Conservation (phyloP, 768 basidiomycete species). For the Favolaschia claudopus region DNA sequence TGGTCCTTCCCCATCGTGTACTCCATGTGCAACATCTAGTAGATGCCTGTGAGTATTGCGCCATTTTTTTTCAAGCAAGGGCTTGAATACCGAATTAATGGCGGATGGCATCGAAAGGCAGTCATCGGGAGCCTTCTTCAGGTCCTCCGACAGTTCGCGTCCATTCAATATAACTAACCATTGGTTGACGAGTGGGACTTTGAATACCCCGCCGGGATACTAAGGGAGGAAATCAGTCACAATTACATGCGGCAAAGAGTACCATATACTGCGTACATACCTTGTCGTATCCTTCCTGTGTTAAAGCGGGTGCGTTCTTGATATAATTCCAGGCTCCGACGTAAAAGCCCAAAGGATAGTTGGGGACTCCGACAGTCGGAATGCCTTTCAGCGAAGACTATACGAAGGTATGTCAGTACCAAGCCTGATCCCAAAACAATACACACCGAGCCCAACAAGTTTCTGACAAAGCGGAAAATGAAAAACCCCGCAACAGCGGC, state of each 20-base stretch:
- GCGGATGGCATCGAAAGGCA: slow-evolving; percentile 43
- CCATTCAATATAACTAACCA: slow-evolving; percentile 51
- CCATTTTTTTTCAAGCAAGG: too few relatives aligned
- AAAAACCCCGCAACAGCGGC: too few relatives aligned
- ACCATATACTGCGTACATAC: not conserved
- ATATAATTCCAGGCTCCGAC: slow-evolving; percentile 14
- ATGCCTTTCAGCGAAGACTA: slow-evolving; percentile 4
- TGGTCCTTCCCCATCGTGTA: slow-evolving; percentile 47
- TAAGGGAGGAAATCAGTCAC: not conserved
- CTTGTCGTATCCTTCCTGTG: slow-evolving; percentile 17
- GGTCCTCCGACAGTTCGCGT: slow-evolving; percentile 44
- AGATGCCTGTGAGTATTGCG: too few relatives aligned
- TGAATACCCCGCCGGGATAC: slow-evolving; percentile 21
- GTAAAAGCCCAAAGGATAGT: slow-evolving; percentile 16
- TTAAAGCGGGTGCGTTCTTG: slow-evolving; percentile 10
- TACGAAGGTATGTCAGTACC: too few relatives aligned
- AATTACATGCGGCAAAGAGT: not conserved
- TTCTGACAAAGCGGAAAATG: too few relatives aligned
- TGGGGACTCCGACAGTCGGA: slow-evolving; percentile 18
- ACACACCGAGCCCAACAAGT: too few relatives aligned
- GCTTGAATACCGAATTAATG: slow-evolving; percentile 39
- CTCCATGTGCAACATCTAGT: slow-evolving; percentile 44
- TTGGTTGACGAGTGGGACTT: slow-evolving; percentile 17
- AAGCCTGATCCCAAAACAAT: too few relatives aligned
- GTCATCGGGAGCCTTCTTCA: slow-evolving; percentile 47